Evolutionary conservation across 345 rosid genomes (phyloP).

Genomic region (Cardamine chenopodiifolia): DNA sequence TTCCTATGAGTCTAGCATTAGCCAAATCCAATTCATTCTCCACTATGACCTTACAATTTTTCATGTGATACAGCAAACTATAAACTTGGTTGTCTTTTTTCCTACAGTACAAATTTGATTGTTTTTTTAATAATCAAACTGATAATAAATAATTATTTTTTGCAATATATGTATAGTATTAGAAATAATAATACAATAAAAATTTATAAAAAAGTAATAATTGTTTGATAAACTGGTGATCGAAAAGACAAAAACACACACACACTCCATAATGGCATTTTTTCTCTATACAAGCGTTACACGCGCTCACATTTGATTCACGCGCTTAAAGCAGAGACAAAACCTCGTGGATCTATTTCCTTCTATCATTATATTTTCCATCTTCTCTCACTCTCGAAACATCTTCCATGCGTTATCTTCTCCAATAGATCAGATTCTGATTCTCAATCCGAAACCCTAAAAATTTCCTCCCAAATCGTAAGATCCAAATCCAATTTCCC

Average conservation of each 20-base stretch:
- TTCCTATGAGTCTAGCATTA: background rate
- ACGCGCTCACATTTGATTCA: constrained; percentile 8
- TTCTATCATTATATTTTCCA: constrained; percentile 19
- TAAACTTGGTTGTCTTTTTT: background rate
- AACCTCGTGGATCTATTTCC: constrained; percentile 34
- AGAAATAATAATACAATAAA: no score
- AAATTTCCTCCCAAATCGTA: background rate
- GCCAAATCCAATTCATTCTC: background rate
- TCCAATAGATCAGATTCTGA: constrained; percentile 20
- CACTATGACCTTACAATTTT: background rate
- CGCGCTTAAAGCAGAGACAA: constrained; percentile 33
- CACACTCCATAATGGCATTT: no score
- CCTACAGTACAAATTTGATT: background rate
- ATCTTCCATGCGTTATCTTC: constrained; percentile 35
- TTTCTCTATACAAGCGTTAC: background rate
- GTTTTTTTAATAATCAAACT: background rate
- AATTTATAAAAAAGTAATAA: no score
- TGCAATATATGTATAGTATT: no score
- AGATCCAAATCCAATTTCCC: background rate
- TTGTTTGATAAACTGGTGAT: background rate
- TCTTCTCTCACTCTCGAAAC: constrained; percentile 23
- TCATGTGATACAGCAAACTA: background rate
- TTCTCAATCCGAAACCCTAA: constrained; percentile 30
- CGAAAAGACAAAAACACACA: background rate
- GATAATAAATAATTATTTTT: no score